phyloP scores from a whole-genome alignment of 148 eudicot genomes.

The Persicaria maculosa region DNA sequence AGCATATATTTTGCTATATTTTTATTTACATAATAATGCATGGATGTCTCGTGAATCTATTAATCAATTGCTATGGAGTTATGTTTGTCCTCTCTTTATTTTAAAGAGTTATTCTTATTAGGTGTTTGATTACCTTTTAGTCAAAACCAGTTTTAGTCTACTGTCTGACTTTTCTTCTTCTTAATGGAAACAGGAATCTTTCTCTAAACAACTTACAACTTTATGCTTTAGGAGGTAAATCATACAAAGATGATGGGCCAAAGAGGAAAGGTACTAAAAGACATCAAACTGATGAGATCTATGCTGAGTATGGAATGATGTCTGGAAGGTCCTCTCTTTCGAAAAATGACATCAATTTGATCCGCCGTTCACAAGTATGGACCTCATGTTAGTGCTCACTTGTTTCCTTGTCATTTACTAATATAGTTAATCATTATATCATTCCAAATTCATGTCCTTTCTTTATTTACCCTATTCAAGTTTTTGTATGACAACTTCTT shows the following conservation, averaged over 20 bases:
- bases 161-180: not conserved
- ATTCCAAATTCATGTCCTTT: not conserved
- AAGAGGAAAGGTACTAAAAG: slow-evolving; percentile 61
- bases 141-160: not conserved
- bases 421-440: slow-evolving; percentile 1
- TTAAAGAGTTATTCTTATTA: slow-evolving; percentile 4
- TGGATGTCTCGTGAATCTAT: not conserved
- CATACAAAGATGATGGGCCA: slow-evolving; percentile 52
- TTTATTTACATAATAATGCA: not conserved
- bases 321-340: slow-evolving; percentile 42
- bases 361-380: slow-evolving; percentile 86
- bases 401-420: slow-evolving; percentile 11
- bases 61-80: not conserved
- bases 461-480: not conserved
- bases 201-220: slow-evolving; percentile 57
- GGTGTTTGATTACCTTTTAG: not conserved
- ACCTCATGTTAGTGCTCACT: slow-evolving; percentile 11
- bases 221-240: slow-evolving; percentile 41
- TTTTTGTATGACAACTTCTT: slow-evolving; percentile 10
- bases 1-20: not conserved
- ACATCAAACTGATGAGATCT: slow-evolving; percentile 35
- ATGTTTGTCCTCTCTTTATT: not conserved
- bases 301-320: slow-evolving; percentile 28
- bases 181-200: slow-evolving; percentile 53
- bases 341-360: slow-evolving; percentile 66